Evolutionary conservation across 495 filamentous ascomycete species (phyloP).

Genomic region (Neurospora sp.): DNA sequence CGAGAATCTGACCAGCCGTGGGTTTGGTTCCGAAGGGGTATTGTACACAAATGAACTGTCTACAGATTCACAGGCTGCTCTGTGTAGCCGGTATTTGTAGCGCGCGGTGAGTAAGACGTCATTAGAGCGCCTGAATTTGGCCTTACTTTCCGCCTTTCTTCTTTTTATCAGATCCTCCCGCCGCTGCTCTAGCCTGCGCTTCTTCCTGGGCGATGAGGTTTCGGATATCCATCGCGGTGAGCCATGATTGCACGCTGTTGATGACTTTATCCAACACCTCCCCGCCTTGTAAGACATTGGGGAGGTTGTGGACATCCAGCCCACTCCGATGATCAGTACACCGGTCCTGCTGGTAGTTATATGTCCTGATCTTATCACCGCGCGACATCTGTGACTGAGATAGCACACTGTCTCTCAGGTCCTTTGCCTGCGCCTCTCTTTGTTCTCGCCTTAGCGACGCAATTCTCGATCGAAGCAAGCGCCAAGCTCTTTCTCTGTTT

Average conservation of each 20-base stretch:
- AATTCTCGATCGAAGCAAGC: conserved; percentile 67
- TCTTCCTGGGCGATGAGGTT: conserved; percentile 45
- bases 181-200: conserved; percentile 15
- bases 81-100: background rate
- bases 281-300: conserved; percentile 66
- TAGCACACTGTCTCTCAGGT: conserved; percentile 61
- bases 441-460: conserved; percentile 74
- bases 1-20: background rate
- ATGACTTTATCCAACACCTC: conserved; percentile 65
- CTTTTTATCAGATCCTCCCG: conserved; percentile 4
- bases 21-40: background rate
- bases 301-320: conserved; percentile 69
- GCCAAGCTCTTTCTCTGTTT: conserved; percentile 82
- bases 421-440: conserved; percentile 69
- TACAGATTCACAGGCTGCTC: background rate
- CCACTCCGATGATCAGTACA: conserved; percentile 92
- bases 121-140: background rate
- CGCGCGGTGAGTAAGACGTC: background rate
- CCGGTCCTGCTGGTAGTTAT: conserved; percentile 87
- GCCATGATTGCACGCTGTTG: conserved; percentile 71
- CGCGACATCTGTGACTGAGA: conserved; percentile 76
- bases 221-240: conserved; percentile 67
- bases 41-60: background rate
- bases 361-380: conserved; percentile 89
- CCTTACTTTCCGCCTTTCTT: conserved; percentile 25